These are phyloP conservation scores for Lactifluus volemus DNA, from an alignment of 768 basidiomycete species.

Conservation along the genomic window DNA sequence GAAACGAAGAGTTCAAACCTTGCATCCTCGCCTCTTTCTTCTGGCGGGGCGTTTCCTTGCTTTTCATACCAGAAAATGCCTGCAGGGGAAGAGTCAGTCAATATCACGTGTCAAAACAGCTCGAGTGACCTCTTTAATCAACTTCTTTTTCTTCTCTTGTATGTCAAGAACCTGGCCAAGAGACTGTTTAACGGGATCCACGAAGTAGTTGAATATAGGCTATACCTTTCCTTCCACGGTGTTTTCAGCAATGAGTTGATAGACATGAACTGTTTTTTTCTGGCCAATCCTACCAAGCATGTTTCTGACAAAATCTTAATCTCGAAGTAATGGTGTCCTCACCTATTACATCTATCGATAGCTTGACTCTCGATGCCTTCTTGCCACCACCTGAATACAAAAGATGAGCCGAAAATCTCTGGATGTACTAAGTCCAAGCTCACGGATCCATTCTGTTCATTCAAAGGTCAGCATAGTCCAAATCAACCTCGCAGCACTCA, in stretches of 20 bases:
- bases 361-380: conserved; percentile 83
- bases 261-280: conserved; percentile 73
- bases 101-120: background rate
- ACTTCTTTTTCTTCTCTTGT: conserved; percentile 72
- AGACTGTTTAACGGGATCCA: background rate
- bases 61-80: conserved; percentile 82
- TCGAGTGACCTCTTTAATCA: conserved; percentile 53
- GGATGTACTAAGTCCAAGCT: conserved; percentile 28
- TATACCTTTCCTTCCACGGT: conserved; percentile 78
- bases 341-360: conserved; percentile 72
- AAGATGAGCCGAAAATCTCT: background rate
- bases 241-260: conserved; percentile 83
- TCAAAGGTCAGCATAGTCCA: background rate
- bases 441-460: conserved; percentile 70
- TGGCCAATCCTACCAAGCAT: conserved; percentile 55
- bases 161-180: conserved; percentile 68
- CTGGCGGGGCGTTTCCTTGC: conserved; percentile 63
- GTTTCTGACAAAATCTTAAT: background rate
- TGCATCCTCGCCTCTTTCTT: conserved; percentile 76
- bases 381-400: conserved; percentile 63
- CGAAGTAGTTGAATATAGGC: background rate
- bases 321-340: background rate
- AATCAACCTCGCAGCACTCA: conserved; percentile 29
- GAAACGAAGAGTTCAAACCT: conserved; percentile 35
- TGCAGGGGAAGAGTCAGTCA: conserved; percentile 24